Conservation (phyloP, 352 stramenopile species). For the Phytophthora chlamydospora region DNA sequence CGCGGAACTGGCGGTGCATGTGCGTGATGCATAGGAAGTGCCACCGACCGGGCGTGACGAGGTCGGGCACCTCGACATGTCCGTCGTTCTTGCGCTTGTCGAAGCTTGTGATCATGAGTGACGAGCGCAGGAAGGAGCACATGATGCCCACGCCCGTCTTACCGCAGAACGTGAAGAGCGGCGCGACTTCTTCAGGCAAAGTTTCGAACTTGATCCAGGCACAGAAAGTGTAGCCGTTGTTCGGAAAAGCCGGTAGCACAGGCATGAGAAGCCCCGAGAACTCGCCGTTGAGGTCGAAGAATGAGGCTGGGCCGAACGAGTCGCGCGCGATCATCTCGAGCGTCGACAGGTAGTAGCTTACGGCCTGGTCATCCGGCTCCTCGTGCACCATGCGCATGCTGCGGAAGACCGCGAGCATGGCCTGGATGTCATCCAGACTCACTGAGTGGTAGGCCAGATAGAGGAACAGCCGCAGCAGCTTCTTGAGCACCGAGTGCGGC, state of each 20-base stretch:
- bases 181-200: slow-evolving; percentile 68
- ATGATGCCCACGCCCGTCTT: slow-evolving; percentile 81
- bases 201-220: slow-evolving; percentile 88
- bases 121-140: slow-evolving; percentile 79
- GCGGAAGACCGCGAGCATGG: slow-evolving; percentile 83
- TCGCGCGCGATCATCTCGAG: slow-evolving; percentile 88
- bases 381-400: slow-evolving; percentile 72
- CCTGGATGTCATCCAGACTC: slow-evolving; percentile 77
- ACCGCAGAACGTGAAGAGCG: slow-evolving; percentile 82
- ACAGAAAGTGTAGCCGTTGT: slow-evolving; percentile 86
- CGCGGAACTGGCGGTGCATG: slow-evolving; percentile 84
- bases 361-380: slow-evolving; percentile 66
- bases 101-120: slow-evolving; percentile 80
- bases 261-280: slow-evolving; percentile 76
- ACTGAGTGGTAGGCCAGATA: slow-evolving; percentile 84
- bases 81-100: slow-evolving; percentile 89
- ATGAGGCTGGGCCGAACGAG: slow-evolving; percentile 81
- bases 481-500: slow-evolving; percentile 72
- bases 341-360: slow-evolving; percentile 83
- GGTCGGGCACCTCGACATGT: slow-evolving; percentile 74
- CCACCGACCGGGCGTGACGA: slow-evolving; percentile 72
- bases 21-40: slow-evolving; percentile 87
- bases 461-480: slow-evolving; percentile 75
- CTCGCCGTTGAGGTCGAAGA: slow-evolving; percentile 84
- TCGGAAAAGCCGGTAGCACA: slow-evolving; percentile 74